These are phyloP conservation scores for Phycomyces nitens DNA, from an alignment of 192 early-diverging fungal species.

Conservation along the genomic window DNA sequence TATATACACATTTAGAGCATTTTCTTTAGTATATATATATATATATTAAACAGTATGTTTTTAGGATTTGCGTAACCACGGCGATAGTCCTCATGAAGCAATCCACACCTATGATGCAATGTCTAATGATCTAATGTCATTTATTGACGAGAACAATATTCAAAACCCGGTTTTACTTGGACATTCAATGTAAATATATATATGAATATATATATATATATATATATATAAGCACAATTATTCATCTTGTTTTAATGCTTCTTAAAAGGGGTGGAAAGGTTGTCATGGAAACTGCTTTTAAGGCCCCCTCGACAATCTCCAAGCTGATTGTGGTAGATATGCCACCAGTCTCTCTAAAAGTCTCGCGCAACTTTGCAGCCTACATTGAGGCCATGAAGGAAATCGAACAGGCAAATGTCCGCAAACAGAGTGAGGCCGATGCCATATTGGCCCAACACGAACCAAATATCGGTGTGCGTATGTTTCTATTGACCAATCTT, in stretches of 20 bases:
- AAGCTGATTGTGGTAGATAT: constrained; percentile 70
- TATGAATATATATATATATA: no score
- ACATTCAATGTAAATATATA: constrained; percentile 73
- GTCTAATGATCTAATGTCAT: constrained; percentile 71
- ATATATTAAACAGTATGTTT: background rate
- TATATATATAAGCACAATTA: no score
- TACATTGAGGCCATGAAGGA: constrained; percentile 59
- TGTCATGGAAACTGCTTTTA: constrained; percentile 66
- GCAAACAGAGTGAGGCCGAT: constrained; percentile 61
- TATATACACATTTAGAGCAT: background rate
- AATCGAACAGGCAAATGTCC: constrained; percentile 45
- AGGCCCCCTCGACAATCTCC: constrained; percentile 43
- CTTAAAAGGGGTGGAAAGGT: constrained; percentile 75
- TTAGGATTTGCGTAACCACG: constrained; percentile 92
- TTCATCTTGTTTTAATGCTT: no score
- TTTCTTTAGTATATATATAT: background rate
- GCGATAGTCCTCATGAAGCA: constrained; percentile 72
- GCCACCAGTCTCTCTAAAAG: constrained; percentile 48
- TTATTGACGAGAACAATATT: constrained; percentile 59
- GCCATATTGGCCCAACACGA: constrained; percentile 48
- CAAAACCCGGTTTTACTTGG: constrained; percentile 66
- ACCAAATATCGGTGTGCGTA: constrained; percentile 54
- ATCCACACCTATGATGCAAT: constrained; percentile 74
- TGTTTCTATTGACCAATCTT: constrained; percentile 92
- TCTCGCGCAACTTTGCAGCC: constrained; percentile 51